These are phyloP conservation scores for Eremothecium coryli DNA, from an alignment of 1,139 yeast genomes.

Conservation along the genomic window DNA sequence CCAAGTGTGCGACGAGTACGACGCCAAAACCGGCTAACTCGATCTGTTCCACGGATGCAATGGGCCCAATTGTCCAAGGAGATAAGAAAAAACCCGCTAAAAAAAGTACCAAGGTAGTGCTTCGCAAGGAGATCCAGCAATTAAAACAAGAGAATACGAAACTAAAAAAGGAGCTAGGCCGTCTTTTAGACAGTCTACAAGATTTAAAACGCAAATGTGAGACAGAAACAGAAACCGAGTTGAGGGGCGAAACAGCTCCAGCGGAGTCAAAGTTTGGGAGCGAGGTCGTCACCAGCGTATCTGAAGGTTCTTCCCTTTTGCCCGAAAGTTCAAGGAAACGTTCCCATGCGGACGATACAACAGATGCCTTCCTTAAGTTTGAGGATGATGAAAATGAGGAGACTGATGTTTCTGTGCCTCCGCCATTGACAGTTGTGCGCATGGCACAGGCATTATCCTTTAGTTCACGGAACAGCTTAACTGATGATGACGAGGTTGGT, in stretches of 20 bases:
- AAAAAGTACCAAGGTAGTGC: conserved; percentile 12
- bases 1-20: conserved; percentile 1
- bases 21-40: background rate
- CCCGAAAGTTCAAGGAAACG: conserved; percentile 2
- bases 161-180: conserved; percentile 20
- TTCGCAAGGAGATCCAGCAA: conserved; percentile 20
- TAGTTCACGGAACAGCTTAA: conserved; percentile 15
- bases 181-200: conserved; percentile 19
- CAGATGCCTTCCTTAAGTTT: conserved; percentile 25
- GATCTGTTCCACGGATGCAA: background rate
- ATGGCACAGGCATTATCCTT: conserved; percentile 16
- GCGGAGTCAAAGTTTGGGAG: too few relatives aligned
- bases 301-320: background rate
- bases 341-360: conserved; percentile 9
- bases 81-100: conserved; percentile 3
- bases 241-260: conserved; percentile 1
- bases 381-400: conserved; percentile 15
- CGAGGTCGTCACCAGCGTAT: background rate
- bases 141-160: conserved; percentile 19
- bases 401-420: background rate
- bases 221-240: background rate
- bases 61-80: background rate
- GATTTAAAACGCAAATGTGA: conserved; percentile 17
- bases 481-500: conserved; percentile 20
- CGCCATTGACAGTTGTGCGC: conserved; percentile 10